Conservation (phyloP, 176 grass and related monocot genomes). For the Thinopyrum elongatum region DNA sequence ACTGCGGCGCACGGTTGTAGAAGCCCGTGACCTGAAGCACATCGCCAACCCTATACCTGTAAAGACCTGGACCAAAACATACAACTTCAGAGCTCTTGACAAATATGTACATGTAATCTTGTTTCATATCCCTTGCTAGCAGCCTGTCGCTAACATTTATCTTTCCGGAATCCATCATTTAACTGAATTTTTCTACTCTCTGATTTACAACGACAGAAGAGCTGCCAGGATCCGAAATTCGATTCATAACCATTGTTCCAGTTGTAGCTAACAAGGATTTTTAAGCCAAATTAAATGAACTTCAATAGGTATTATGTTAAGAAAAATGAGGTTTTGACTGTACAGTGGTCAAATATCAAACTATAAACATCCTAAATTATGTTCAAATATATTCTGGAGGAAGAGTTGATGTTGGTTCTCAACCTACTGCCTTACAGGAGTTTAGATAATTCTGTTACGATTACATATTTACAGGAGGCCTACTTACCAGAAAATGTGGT, state of each 20-base stretch:
- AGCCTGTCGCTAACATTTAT: neutral
- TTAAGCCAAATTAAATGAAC: neutral
- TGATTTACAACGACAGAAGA: neutral
- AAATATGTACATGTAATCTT: neutral
- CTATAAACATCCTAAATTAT: neutral
- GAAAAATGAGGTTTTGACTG: neutral
- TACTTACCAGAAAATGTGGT: constrained; percentile 73
- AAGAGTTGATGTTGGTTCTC: constrained; percentile 2
- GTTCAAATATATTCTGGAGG: neutral
- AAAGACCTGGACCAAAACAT: constrained; percentile 51
- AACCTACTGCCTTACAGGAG: neutral
- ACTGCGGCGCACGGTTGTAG: constrained; percentile 64
- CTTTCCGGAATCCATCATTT: neutral
- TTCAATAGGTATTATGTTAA: neutral
- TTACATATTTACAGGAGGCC: neutral
- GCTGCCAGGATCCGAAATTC: neutral
- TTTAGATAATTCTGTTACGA: neutral
- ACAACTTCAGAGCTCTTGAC: neutral
- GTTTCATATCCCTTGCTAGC: neutral
- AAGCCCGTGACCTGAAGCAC: constrained; percentile 76
- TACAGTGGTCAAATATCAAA: neutral
- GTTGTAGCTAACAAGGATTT: neutral
- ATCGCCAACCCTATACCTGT: constrained; percentile 76
- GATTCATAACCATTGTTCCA: neutral
- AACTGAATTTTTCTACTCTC: neutral